Evolutionary conservation across 805 yeast species (phyloP).

Genomic region (Jamesozyma spencerorum): DNA sequence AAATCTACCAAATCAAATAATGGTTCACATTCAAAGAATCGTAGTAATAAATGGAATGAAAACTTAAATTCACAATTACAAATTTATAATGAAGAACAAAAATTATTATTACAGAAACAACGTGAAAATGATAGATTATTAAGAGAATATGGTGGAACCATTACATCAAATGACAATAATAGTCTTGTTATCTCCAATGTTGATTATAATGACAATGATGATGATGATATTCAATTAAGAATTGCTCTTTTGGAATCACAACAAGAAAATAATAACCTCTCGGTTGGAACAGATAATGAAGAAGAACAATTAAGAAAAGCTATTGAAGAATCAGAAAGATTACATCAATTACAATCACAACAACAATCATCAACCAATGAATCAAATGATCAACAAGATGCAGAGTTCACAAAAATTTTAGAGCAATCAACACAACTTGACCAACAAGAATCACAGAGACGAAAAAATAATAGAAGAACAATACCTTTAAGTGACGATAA

Average conservation of each 20-base stretch:
- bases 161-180: slow-evolving; percentile 1
- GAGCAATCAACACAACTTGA: slow-evolving; percentile 12
- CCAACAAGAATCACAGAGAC: slow-evolving; percentile 1
- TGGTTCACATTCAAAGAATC: background rate
- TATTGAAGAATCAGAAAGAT: slow-evolving; percentile 14
- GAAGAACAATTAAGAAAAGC: slow-evolving; percentile 16
- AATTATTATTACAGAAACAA: slow-evolving; percentile 9
- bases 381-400: slow-evolving; percentile 13
- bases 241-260: slow-evolving; percentile 31
- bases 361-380: background rate
- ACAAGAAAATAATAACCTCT: too few relatives aligned
- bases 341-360: background rate
- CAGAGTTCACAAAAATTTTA: slow-evolving; percentile 15
- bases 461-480: background rate
- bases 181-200: slow-evolving; percentile 18
- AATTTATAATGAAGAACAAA: slow-evolving; percentile 25
- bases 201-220: slow-evolving; percentile 11
- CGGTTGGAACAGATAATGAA: slow-evolving; percentile 2
- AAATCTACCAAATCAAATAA: background rate
- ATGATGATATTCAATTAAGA: slow-evolving; percentile 26
- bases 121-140: slow-evolving; percentile 14
- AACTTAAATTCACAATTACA: slow-evolving; percentile 20
- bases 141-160: slow-evolving; percentile 24
- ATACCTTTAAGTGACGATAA: background rate
- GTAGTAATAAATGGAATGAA: slow-evolving; percentile 26